A percentile compares a stretch with the other conserved stretches of the same genome.
These are phyloP conservation scores for Colletotrichum godetiae DNA, from an alignment of 2,329 filamentous ascomycete species.

Conservation along the genomic window DNA sequence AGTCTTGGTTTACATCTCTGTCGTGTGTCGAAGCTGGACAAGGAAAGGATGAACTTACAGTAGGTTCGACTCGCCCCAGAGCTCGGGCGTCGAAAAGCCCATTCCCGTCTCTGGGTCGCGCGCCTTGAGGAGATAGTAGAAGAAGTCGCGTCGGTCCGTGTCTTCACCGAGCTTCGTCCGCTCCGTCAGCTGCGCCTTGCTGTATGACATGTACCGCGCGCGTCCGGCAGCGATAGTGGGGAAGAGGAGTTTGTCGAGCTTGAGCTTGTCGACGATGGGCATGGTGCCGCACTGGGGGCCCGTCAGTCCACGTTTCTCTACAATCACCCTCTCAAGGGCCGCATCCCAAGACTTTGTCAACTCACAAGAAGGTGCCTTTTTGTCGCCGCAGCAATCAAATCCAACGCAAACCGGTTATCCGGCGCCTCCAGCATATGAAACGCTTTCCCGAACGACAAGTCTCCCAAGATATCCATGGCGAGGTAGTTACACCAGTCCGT, in stretches of 20 bases:
- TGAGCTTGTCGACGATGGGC: slow-evolving; percentile 74
- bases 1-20: no score
- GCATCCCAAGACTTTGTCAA: slow-evolving; percentile 28
- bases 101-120: slow-evolving; percentile 77
- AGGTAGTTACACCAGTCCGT: slow-evolving; percentile 71
- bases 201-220: slow-evolving; percentile 78
- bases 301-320: background rate
- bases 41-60: slow-evolving; percentile 55
- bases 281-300: slow-evolving; percentile 73
- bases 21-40: background rate
- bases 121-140: slow-evolving; percentile 79
- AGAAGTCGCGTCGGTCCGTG: slow-evolving; percentile 78
- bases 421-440: slow-evolving; percentile 70
- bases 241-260: slow-evolving; percentile 76
- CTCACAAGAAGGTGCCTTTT: slow-evolving; percentile 76
- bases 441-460: slow-evolving; percentile 70
- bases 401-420: slow-evolving; percentile 74
- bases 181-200: slow-evolving; percentile 73
- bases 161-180: slow-evolving; percentile 74
- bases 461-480: slow-evolving; percentile 72
- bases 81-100: slow-evolving; percentile 72
- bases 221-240: slow-evolving; percentile 73
- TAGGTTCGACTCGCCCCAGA: slow-evolving; percentile 78
- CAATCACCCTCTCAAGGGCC: background rate
- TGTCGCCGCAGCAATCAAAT: slow-evolving; percentile 74